Evolutionary conservation across 768 basidiomycete genomes (phyloP).

Genomic region (Collybia mongolica): DNA sequence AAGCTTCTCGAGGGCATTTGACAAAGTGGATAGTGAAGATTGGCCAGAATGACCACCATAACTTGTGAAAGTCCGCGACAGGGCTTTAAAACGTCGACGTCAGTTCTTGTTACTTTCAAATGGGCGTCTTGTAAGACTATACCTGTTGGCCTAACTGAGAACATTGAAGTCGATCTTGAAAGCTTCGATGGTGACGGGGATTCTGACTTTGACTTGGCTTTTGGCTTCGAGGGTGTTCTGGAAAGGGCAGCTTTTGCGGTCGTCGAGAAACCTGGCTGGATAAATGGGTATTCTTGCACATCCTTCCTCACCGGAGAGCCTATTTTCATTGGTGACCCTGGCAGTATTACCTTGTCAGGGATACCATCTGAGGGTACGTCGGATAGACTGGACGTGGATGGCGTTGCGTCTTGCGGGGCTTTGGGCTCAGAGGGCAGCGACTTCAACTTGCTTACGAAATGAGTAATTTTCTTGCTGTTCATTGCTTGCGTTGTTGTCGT

Average conservation of each 20-base stretch:
- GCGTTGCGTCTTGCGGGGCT: constrained; percentile 8
- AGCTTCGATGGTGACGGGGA: constrained; percentile 31
- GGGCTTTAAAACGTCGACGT: not conserved
- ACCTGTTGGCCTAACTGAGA: constrained; percentile 28
- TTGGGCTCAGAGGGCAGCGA: not conserved
- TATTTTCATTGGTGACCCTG: constrained; percentile 33
- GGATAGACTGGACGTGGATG: constrained; percentile 12
- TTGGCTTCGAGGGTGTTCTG: constrained; percentile 23
- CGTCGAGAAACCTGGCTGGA: constrained; percentile 17
- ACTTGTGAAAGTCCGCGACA: constrained; percentile 24
- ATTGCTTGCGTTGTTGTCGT: not conserved
- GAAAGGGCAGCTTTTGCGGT: constrained; percentile 19
- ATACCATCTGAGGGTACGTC: constrained; percentile 9
- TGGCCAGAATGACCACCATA: constrained; percentile 17
- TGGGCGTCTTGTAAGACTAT: constrained; percentile 2
- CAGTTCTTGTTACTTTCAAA: too few species aligned
- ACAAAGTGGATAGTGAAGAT: constrained; percentile 62
- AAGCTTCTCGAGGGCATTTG: constrained; percentile 70
- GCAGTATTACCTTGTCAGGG: constrained; percentile 10
- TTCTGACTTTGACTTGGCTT: constrained; percentile 15
- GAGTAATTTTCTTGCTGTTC: not conserved
- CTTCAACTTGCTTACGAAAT: not conserved
- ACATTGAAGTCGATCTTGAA: constrained; percentile 27
- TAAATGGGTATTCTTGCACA: constrained; percentile 6
- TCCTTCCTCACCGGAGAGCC: constrained; percentile 23